phyloP scores from a whole-genome alignment of 1,284 basidiomycete genomes.

The Inonotus hispidus region DNA sequence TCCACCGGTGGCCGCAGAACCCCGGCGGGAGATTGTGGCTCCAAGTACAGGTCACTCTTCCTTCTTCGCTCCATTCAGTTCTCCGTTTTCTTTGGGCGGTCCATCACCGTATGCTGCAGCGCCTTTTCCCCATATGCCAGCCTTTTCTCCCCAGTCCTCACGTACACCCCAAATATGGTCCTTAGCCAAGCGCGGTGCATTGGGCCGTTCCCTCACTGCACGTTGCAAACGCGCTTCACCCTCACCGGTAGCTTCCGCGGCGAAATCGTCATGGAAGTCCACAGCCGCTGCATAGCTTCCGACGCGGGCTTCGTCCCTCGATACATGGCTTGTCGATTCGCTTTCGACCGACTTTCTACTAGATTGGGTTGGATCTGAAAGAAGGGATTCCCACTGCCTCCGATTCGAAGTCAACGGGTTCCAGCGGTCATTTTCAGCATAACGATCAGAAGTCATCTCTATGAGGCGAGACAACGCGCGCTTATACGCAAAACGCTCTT shows the following conservation, averaged over 20 bases:
- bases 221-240: not conserved
- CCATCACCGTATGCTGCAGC: constrained; percentile 23
- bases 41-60: too few relatives aligned
- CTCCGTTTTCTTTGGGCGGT: not conserved
- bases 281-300: not conserved
- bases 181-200: constrained; percentile 34
- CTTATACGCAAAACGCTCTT: constrained; percentile 66
- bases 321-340: not conserved
- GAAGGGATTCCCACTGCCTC: constrained; percentile 35
- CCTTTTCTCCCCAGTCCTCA: constrained; percentile 42
- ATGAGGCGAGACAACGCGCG: constrained; percentile 60
- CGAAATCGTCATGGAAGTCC: not conserved
- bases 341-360: not conserved
- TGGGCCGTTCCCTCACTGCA: constrained; percentile 26
- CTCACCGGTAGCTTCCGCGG: constrained; percentile 1
- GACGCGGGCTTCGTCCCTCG: not conserved
- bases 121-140: constrained; percentile 39
- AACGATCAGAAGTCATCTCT: constrained; percentile 58
- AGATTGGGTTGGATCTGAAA: not conserved
- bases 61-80: not conserved
- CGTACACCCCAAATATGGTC: constrained; percentile 41
- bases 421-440: constrained; percentile 41
- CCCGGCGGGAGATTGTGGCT: too few relatives aligned
- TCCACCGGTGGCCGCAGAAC: too few relatives aligned
- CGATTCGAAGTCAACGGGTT: constrained; percentile 33